phyloP scores from a whole-genome alignment of 179 eudicot species.

The Beta lomatogona region DNA sequence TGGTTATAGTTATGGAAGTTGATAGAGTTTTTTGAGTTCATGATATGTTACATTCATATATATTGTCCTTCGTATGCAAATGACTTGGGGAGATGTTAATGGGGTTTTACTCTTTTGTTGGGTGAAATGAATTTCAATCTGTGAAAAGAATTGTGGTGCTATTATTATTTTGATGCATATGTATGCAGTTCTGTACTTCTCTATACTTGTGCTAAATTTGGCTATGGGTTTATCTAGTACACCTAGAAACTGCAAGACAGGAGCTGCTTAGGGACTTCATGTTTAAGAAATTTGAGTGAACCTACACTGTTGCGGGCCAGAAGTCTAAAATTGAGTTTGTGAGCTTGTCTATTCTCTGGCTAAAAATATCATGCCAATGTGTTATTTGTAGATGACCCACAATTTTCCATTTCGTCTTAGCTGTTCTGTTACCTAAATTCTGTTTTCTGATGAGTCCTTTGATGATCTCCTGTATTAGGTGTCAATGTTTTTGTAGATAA shows the following conservation, averaged over 20 bases:
- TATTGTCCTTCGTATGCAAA: neutral
- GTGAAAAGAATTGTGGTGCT: neutral
- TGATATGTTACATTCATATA: conserved; percentile 15
- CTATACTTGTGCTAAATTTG: neutral
- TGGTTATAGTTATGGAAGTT: conserved; percentile 7
- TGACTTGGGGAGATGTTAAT: neutral
- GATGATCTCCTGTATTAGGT: neutral
- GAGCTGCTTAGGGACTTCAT: neutral
- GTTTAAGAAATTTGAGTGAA: neutral
- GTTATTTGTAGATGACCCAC: neutral
- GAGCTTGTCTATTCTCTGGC: neutral
- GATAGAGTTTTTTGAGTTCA: conserved; percentile 29
- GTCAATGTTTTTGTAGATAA: neutral
- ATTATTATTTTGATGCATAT: neutral
- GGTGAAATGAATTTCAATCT: neutral
- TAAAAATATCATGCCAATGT: neutral
- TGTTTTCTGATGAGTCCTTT: neutral
- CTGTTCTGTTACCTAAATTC: neutral
- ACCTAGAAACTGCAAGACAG: neutral
- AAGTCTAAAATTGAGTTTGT: neutral
- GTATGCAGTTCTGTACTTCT: neutral
- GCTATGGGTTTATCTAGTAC: neutral
- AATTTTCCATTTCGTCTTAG: neutral
- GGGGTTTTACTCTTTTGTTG: neutral
- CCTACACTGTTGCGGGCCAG: too few relatives aligned